Percentiles rank a stretch among this genome's conserved stretches.
Conservation (phyloP, 495 filamentous ascomycete species). For the Daldinia decipiens region DNA sequence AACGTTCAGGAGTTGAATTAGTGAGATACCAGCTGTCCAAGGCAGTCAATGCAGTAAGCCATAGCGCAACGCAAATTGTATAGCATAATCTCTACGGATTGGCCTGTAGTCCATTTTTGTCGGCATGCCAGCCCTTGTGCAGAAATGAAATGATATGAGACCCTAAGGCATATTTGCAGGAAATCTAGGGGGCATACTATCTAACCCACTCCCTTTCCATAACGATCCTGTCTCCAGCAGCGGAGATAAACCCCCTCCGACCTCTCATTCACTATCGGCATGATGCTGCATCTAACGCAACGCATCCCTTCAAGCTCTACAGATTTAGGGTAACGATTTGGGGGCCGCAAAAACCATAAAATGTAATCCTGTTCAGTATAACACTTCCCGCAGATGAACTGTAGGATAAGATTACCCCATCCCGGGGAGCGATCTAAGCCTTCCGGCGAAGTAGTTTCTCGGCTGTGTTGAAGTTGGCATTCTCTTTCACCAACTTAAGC, state of each 20-base stretch:
- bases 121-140: conserved; percentile 2
- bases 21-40: conserved; percentile 3
- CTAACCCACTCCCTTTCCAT: not conserved
- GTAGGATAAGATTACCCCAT: not conserved
- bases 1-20: not conserved
- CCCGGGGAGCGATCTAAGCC: conserved; percentile 15
- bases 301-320: conserved; percentile 11
- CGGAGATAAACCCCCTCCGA: not conserved
- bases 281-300: conserved; percentile 9
- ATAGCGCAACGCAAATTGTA: conserved; percentile 24
- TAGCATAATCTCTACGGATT: conserved; percentile 19
- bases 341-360: not conserved
- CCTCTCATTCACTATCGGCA: not conserved
- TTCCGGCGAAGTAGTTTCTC: conserved; percentile 62
- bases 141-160: conserved; percentile 2
- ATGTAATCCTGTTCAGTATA: not conserved
- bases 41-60: not conserved
- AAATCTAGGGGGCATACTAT: conserved; percentile 1
- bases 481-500: conserved; percentile 64
- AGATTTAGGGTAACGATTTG: not conserved
- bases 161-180: not conserved
- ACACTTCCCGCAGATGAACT: not conserved
- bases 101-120: conserved; percentile 20
- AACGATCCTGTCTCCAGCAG: conserved; percentile 1
- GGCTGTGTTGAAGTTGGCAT: conserved; percentile 50